Percentiles rank a stretch among this genome's conserved stretches.
phyloP scores from a whole-genome alignment of 495 filamentous ascomycete species.

The Stereocaulon alpinum region DNA sequence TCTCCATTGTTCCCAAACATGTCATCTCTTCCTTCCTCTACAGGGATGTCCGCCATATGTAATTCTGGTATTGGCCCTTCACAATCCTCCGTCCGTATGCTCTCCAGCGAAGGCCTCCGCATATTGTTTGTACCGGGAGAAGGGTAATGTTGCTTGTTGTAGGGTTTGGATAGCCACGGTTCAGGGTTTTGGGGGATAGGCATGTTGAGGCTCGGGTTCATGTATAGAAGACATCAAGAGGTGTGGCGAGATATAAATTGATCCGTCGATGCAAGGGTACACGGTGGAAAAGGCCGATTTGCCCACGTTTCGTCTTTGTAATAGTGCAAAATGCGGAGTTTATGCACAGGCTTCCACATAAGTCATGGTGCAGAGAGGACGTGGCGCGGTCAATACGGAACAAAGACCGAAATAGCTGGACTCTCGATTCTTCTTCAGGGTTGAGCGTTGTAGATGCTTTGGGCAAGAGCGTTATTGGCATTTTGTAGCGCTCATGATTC shows the following conservation, averaged over 20 bases:
- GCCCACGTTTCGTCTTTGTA: slow-evolving; percentile 5
- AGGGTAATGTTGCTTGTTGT: slow-evolving; percentile 18
- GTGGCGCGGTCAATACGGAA: slow-evolving; percentile 1
- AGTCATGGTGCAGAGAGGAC: not conserved
- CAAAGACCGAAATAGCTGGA: not conserved
- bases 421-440: not conserved
- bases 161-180: slow-evolving; percentile 9
- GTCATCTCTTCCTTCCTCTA: not conserved
- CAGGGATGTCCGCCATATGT: slow-evolving; percentile 14
- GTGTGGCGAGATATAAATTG: not conserved
- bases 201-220: slow-evolving; percentile 32
- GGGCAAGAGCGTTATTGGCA: not conserved
- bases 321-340: slow-evolving; percentile 14
- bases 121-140: slow-evolving; percentile 16
- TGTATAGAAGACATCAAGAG: not conserved
- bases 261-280: not conserved
- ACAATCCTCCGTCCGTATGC: slow-evolving; percentile 45
- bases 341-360: slow-evolving; percentile 8
- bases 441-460: not conserved
- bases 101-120: slow-evolving; percentile 38
- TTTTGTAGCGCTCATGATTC: slow-evolving; percentile 3
- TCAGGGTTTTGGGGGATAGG: slow-evolving; percentile 46
- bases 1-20: not conserved
- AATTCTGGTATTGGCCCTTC: slow-evolving; percentile 43
- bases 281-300: not conserved